Evolutionary conservation across 164 flowering plant genomes (phyloP).

Genomic region (Litsea cubeba): DNA sequence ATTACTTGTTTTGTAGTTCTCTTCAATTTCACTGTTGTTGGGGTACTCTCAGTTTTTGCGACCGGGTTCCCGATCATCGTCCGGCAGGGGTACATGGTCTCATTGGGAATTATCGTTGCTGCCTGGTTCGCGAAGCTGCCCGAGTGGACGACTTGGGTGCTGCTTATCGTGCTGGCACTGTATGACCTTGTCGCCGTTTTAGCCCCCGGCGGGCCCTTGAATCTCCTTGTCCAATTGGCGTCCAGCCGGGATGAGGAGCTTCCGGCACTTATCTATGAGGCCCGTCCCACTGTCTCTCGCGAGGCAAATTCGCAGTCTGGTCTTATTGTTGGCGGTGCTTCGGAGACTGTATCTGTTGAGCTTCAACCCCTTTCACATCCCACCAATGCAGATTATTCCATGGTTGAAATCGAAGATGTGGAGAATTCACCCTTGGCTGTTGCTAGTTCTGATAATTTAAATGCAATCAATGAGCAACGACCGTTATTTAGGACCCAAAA

Average conservation of each 20-base stretch:
- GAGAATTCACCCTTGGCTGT: slow-evolving; percentile 61
- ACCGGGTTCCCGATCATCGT: slow-evolving; percentile 55
- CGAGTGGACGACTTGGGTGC: slow-evolving; percentile 90
- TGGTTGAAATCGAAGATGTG: slow-evolving; percentile 24
- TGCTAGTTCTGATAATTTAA: slow-evolving; percentile 1
- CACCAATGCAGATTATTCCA: slow-evolving; percentile 18
- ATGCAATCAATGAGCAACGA: slow-evolving; percentile 11
- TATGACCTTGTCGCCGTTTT: slow-evolving; percentile 88
- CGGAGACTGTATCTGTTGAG: slow-evolving; percentile 51
- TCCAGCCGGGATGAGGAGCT: slow-evolving; percentile 74
- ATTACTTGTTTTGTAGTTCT: slow-evolving; percentile 50
- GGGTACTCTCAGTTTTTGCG: slow-evolving; percentile 63
- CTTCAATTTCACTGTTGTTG: slow-evolving; percentile 62
- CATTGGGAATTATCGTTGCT: slow-evolving; percentile 70
- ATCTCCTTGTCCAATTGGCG: slow-evolving; percentile 78
- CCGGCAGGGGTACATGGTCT: slow-evolving; percentile 66
- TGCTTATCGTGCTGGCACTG: slow-evolving; percentile 71
- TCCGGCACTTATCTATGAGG: slow-evolving; percentile 86
- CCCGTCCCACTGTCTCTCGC: slow-evolving; percentile 49
- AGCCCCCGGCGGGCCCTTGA: slow-evolving; percentile 90
- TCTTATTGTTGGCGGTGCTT: slow-evolving; percentile 46
- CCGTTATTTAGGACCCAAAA: slow-evolving; percentile 12
- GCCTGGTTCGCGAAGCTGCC: slow-evolving; percentile 86
- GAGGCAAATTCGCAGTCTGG: slow-evolving; percentile 22
- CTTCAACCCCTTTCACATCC: slow-evolving; percentile 36